These are phyloP conservation scores for Trichosporon sp. DNA, from an alignment of 1,284 basidiomycete genomes.

Conservation along the genomic window DNA sequence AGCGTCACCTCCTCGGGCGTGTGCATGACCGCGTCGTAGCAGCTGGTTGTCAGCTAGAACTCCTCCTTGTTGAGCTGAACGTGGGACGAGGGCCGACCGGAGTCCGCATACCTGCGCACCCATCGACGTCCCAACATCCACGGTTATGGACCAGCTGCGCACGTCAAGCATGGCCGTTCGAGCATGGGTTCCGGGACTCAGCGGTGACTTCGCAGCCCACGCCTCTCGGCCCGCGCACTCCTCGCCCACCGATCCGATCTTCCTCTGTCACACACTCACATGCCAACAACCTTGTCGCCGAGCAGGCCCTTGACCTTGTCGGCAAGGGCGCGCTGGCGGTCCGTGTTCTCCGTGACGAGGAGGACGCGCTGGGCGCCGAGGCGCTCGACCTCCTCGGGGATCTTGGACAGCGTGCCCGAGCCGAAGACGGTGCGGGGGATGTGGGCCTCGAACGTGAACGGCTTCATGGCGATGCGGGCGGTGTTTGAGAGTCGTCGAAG, in stretches of 20 bases:
- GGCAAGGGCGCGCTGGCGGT: conserved; percentile 31
- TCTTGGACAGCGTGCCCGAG: conserved; percentile 46
- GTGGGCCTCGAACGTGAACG: conserved; percentile 35
- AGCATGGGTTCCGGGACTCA: no score
- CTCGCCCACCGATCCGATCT: background rate
- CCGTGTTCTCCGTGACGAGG: conserved; percentile 40
- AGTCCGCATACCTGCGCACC: no score
- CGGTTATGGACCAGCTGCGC: no score
- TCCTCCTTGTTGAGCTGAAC: no score
- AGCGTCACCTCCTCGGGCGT: conserved; percentile 52
- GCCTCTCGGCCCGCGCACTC: no score
- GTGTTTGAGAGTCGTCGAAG: background rate
- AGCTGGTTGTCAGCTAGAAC: conserved; percentile 14
- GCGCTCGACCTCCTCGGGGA: conserved; percentile 46
- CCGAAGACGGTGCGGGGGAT: conserved; percentile 51
- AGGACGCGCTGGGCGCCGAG: conserved; percentile 47
- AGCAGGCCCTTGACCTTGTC: conserved; percentile 35
- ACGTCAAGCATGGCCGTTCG: no score
- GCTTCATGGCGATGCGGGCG: conserved; percentile 4
- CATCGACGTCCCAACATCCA: no score
- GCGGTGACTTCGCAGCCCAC: no score
- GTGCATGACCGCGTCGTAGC: conserved; percentile 53
- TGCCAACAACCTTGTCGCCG: conserved; percentile 30
- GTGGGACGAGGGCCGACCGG: no score
- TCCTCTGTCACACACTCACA: conserved; percentile 23